A percentile compares a stretch with the other conserved stretches of the same genome.
Evolutionary conservation across 2,329 filamentous ascomycete genomes (phyloP).

Genomic region (Fusarium palustre): DNA sequence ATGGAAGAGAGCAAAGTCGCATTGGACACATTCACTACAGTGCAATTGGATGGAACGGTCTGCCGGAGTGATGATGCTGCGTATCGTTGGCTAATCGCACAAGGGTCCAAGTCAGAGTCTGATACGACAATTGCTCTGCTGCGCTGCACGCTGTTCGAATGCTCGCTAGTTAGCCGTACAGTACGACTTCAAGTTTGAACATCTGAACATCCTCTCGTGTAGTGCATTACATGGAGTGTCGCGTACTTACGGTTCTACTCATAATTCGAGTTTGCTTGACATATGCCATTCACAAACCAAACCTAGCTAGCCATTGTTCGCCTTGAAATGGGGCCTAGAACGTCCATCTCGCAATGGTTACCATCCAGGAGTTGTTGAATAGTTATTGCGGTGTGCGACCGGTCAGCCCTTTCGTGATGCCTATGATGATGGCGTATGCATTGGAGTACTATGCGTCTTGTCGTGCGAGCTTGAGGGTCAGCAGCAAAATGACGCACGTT

Average conservation of each 20-base stretch:
- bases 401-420: conserved; percentile 36
- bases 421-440: conserved; percentile 29
- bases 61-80: conserved; percentile 1
- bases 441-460: conserved; percentile 33
- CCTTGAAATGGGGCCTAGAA: conserved; percentile 24
- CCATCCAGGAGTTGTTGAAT: background rate
- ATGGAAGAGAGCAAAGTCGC: conserved; percentile 21
- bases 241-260: conserved; percentile 13
- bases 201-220: conserved; percentile 8
- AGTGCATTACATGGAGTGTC: conserved; percentile 13
- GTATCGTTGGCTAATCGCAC: conserved; percentile 21
- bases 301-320: conserved; percentile 17
- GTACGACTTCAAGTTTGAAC: conserved; percentile 16
- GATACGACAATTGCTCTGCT: conserved; percentile 31
- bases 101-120: background rate
- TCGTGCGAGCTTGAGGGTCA: conserved; percentile 41
- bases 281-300: conserved; percentile 8
- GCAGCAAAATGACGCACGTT: conserved; percentile 30
- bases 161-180: conserved; percentile 1
- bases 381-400: conserved; percentile 20
- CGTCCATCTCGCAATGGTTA: conserved; percentile 13
- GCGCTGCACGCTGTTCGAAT: conserved; percentile 10
- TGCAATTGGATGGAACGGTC: conserved; percentile 20
- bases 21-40: conserved; percentile 27
- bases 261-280: conserved; percentile 22